Evolutionary conservation across 202 grass and related monocot species (phyloP).

Genomic region (Schoenoplectus triqueter): DNA sequence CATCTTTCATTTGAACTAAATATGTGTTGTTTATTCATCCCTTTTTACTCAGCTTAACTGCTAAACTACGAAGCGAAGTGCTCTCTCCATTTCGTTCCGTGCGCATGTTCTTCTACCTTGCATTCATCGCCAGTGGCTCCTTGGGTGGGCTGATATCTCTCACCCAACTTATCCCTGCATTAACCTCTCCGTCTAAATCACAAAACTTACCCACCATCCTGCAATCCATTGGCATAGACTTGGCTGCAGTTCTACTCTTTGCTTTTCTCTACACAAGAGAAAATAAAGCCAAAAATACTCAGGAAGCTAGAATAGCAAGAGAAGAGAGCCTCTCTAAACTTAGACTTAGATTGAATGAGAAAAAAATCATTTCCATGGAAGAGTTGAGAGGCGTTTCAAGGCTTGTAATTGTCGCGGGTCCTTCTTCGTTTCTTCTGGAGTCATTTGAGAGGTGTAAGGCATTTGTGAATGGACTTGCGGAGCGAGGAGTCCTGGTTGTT

Average conservation of each 20-base stretch:
- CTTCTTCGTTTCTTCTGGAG: constrained; percentile 63
- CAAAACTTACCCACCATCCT: constrained; percentile 47
- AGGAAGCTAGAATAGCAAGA: constrained; percentile 74
- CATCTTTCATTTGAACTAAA: background rate
- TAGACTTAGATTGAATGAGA: constrained; percentile 59
- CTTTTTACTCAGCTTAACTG: constrained; percentile 57
- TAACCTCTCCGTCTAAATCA: constrained; percentile 49
- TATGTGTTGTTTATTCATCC: background rate
- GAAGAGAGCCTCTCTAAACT: constrained; percentile 87
- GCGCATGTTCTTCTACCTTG: constrained; percentile 98
- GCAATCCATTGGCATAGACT: constrained; percentile 82
- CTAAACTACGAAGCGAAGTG: constrained; percentile 90
- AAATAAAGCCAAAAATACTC: constrained; percentile 69
- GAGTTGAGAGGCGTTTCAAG: constrained; percentile 76
- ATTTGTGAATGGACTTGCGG: constrained; percentile 57
- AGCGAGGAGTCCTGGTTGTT: constrained; percentile 75
- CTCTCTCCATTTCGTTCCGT: constrained; percentile 78
- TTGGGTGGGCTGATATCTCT: constrained; percentile 76
- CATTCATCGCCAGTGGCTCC: constrained; percentile 74
- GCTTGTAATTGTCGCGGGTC: constrained; percentile 80
- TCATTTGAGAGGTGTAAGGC: constrained; percentile 79
- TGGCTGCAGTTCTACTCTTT: constrained; percentile 67
- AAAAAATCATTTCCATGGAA: constrained; percentile 51
- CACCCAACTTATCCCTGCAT: constrained; percentile 60
- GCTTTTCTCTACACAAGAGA: constrained; percentile 87